Base-by-base conservation (phyloP, 73 alveolate species). In the Paramecium caudatum region DNA sequence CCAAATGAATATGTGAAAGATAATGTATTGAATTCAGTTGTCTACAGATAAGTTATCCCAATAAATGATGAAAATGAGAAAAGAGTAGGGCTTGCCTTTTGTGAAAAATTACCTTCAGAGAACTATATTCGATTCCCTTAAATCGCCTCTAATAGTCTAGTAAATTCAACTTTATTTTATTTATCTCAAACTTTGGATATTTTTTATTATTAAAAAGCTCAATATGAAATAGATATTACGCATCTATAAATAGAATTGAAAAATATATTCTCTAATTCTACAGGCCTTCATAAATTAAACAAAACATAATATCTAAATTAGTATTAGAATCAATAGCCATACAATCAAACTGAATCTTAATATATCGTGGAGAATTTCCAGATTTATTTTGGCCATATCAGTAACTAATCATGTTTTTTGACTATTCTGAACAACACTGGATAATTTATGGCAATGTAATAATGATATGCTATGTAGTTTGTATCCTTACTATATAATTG, bases 81-180 rank as follows among this genome's bases (percentile, higher is more conserved):
- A 3, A 19, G 15, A 39, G 43, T 74, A 15, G 88, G 88, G 36
- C 21, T 19, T 15, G 33, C 43, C n/a, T 74, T 27, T 41, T 12
- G 17, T 15, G 88, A 74, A 45, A 74, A 41, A 74, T 7, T 2
- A 17, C 30, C 88, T 4, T 4, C 21, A 21, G 10, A 13, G 16
- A 16, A 19, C 6, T 37, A 41, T 27, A 21, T 27, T 2, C 69
- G 36, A 74, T 74, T 74, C 10, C 19, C 17, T 45, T 45, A 8
- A 39, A 27, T 37, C 13, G 88, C 88, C 4, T 13, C 21, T 21
- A 41, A 23, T 21, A 7, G 43, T 16, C 21, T 21, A 10, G 19
- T 9, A n/a, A 74, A 74, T 74, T 74, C 36, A 8, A 74, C 88
- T 37, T n/a, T 74, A 5, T 55, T 55, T 55, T 55, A 27, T 16